phyloP scores from a whole-genome alignment of 2,329 filamentous ascomycete genomes.

The Phoma sp. region DNA sequence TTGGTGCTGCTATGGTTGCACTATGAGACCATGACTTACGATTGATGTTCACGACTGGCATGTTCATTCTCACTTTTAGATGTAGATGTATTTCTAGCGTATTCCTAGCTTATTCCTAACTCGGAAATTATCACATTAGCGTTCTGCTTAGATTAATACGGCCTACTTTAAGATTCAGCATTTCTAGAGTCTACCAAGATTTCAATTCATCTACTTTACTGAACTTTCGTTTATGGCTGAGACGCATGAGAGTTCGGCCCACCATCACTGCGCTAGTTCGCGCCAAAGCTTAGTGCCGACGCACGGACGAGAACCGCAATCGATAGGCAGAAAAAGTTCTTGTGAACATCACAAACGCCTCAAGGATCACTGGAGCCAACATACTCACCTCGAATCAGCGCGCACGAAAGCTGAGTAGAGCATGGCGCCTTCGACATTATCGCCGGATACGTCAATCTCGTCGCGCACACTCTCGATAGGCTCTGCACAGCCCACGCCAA shows the following conservation, averaged over 20 bases:
- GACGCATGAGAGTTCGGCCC: too few species aligned
- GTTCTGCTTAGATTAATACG: too few species aligned
- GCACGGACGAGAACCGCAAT: constrained; percentile 3
- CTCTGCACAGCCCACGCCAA: constrained; percentile 45
- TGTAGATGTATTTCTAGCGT: neutral
- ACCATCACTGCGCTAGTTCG: neutral
- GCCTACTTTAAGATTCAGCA: too few species aligned
- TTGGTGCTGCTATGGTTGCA: constrained; percentile 50
- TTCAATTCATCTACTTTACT: too few species aligned
- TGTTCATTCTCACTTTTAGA: neutral
- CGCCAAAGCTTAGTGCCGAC: neutral
- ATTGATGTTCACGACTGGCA: neutral
- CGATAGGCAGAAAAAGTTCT: constrained; percentile 16
- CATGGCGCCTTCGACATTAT: constrained; percentile 46
- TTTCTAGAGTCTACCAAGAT: too few species aligned
- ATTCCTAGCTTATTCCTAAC: neutral
- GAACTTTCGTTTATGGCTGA: too few species aligned
- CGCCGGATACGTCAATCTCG: constrained; percentile 49
- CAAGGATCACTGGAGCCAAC: neutral
- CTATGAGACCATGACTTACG: constrained; percentile 32
- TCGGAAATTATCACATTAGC: too few species aligned
- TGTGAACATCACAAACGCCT: neutral
- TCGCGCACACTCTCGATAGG: constrained; percentile 50
- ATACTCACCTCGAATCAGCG: neutral
- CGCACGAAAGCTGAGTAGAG: constrained; percentile 5